These are phyloP conservation scores for Metahyphopichia silvanorum DNA, from an alignment of 805 yeast genomes.

Conservation along the genomic window DNA sequence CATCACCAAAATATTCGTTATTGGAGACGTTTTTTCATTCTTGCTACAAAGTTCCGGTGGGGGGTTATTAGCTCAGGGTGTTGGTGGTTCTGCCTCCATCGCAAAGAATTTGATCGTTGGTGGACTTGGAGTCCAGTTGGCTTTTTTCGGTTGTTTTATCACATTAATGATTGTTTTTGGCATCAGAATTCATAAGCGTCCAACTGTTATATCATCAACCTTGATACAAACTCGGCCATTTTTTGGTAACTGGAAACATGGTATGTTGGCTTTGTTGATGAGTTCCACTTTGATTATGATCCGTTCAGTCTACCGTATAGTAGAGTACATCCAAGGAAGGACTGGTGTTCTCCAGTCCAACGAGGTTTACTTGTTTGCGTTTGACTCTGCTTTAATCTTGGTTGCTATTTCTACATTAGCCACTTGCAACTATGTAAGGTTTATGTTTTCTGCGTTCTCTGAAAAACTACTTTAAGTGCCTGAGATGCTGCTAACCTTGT, in stretches of 20 bases:
- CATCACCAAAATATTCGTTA: conserved; percentile 22
- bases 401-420: too few species aligned
- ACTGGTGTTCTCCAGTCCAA: conserved; percentile 20
- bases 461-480: too few species aligned
- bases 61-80: conserved; percentile 22
- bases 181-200: conserved; percentile 3
- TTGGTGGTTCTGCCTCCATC: conserved; percentile 1
- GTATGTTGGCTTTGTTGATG: conserved; percentile 4
- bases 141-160: conserved; percentile 23
- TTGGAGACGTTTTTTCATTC: conserved; percentile 26
- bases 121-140: conserved; percentile 28
- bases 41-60: conserved; percentile 29
- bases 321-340: conserved; percentile 26
- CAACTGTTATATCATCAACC: background rate
- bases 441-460: too few species aligned
- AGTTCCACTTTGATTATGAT: conserved; percentile 17
- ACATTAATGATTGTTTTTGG: conserved; percentile 11
- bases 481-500: too few species aligned
- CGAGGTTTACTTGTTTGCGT: conserved; percentile 21
- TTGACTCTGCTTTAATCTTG: conserved; percentile 27
- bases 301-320: conserved; percentile 27
- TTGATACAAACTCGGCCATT: conserved; percentile 1
- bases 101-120: conserved; percentile 20
- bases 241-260: conserved; percentile 7
- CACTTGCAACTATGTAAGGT: too few species aligned